Base-by-base conservation (phyloP, 768 basidiomycete genomes). In the Russula dissimulans region DNA sequence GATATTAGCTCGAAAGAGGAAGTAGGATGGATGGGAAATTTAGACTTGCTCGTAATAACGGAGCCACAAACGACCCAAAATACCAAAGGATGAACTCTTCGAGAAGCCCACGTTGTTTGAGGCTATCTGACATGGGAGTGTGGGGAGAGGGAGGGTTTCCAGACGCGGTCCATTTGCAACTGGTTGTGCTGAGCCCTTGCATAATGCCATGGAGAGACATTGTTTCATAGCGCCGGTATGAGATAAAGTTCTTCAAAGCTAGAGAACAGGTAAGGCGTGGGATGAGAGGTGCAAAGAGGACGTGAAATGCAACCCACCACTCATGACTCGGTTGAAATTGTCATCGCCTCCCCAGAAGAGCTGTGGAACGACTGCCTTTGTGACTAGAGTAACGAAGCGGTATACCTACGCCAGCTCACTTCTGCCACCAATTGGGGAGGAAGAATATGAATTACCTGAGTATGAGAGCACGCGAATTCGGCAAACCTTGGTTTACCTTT, bases 31-130 rank as follows among this genome's bases (percentile, higher is more conserved):
- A 31, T 12, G 29, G 38, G 42, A 42, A 14, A 29, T 11, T 15
- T 32, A 18, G 18, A 69, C 79, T 47, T 62, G 91, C 95, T 76
- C 82, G 87, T 38, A 98, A 71, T 5, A 98, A 74, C 0, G 88
- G 82, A 4, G 89, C 71, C 7, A 98, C 71, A 70, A 95, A 93
- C 0, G 83, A 86, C 67, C 94, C 89, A 59, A 97, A 91, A 65
- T 92, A 86, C 97, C 97, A 99, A 69, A 84, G 89, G n/a, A 97
- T 58, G 67, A 95, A 91, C 53, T 97, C 91, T 69, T 91, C 84
- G 0, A 94, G 67, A 14, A 98, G 71, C 68, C 92, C 85, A n/a
- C 82, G 77, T 17, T 91, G 80, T 70, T 92, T 97, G 36, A 82
- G 65, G 2, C 82, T 73, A 66, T 97, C 94, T 0, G 82, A 81